Conservation (phyloP, 225 moss, liverwort and hornwort genomes). For the Ulota crispa region DNA sequence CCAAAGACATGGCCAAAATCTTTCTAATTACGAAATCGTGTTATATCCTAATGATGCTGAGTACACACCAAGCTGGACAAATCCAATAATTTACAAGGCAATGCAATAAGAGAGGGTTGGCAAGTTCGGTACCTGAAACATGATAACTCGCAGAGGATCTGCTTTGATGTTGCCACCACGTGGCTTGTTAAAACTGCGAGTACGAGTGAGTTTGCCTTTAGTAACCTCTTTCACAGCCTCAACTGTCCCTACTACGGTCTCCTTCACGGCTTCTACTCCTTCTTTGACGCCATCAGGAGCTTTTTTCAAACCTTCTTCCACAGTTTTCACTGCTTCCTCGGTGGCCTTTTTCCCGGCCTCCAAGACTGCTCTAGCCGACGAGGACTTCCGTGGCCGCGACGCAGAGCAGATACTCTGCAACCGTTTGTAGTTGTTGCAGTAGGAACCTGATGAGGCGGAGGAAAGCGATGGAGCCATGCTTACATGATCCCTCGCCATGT, state of each 20-base stretch:
- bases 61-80: too few relatives aligned
- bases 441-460: conserved; percentile 10
- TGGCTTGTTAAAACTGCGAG: conserved; percentile 28
- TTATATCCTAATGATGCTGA: too few relatives aligned
- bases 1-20: neutral
- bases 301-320: neutral
- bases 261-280: neutral
- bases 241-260: neutral
- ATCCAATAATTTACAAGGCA: neutral
- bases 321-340: conserved; percentile 1
- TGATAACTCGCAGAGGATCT: conserved; percentile 67
- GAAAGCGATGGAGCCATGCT: conserved; percentile 23
- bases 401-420: neutral
- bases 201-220: conserved; percentile 12
- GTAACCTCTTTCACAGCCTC: conserved; percentile 5
- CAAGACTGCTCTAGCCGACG: conserved; percentile 18
- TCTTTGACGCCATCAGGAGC: neutral
- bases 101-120: neutral
- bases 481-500: neutral
- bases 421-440: conserved; percentile 13
- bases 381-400: conserved; percentile 2
- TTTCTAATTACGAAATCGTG: too few relatives aligned
- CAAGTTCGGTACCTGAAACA: conserved; percentile 65
- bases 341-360: conserved; percentile 20
- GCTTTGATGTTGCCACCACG: conserved; percentile 61